Percentiles rank a stretch among this genome's conserved stretches.
These are phyloP conservation scores for Boechera divaricarpa DNA, from an alignment of 345 rosid species.

Conservation along the genomic window DNA sequence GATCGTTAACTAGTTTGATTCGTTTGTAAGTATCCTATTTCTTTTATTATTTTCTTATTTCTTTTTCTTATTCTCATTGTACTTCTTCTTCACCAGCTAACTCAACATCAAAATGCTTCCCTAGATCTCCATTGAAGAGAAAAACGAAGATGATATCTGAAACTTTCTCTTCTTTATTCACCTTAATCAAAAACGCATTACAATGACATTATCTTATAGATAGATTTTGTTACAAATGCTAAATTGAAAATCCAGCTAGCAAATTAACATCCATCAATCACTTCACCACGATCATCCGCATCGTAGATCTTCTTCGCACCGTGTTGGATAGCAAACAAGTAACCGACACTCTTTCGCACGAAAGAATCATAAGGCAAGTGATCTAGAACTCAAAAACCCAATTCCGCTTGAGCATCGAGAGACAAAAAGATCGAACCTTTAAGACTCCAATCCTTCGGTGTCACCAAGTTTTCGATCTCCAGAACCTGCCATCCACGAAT, in stretches of 20 bases:
- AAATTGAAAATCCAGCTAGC: too few species aligned
- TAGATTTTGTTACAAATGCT: too few species aligned
- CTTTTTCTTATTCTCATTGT: too few species aligned
- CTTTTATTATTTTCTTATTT: too few species aligned
- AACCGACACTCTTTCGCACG: constrained; percentile 87
- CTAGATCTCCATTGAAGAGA: constrained; percentile 57
- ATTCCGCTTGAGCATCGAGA: constrained; percentile 78
- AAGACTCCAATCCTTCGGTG: constrained; percentile 84
- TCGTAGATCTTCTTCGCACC: constrained; percentile 96
- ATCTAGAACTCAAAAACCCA: constrained; percentile 76
- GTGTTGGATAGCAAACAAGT: constrained; percentile 93
- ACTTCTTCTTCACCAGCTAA: constrained; percentile 63
- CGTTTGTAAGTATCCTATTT: too few species aligned
- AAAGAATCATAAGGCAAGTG: constrained; percentile 90
- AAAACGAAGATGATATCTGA: too few species aligned
- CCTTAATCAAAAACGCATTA: too few species aligned
- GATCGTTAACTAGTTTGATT: too few species aligned
- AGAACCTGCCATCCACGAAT: constrained; percentile 95
- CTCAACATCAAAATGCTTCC: constrained; percentile 91
- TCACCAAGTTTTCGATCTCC: constrained; percentile 82
- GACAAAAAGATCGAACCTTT: constrained; percentile 90
- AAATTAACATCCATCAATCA: constrained; percentile 49
- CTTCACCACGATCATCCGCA: constrained; percentile 91
- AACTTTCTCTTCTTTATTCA: too few species aligned
- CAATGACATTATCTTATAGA: too few species aligned